A percentile compares a stretch with the other conserved stretches of the same genome.
These are phyloP conservation scores for Penicillium sp. DNA, from an alignment of 2,329 filamentous ascomycete species.

Conservation along the genomic window DNA sequence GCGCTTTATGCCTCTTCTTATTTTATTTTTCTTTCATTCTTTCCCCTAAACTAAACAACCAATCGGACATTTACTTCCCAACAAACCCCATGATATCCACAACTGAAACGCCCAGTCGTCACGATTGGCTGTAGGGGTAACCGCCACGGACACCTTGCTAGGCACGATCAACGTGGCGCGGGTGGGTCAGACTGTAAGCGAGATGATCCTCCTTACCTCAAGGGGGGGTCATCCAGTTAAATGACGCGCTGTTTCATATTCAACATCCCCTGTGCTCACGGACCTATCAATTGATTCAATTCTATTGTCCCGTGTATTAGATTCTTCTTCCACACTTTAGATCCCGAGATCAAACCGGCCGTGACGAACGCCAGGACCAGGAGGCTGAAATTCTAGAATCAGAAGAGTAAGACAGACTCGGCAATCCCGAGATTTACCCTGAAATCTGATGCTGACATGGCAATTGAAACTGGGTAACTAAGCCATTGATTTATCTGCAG, in stretches of 20 bases:
- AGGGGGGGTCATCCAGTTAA: background rate
- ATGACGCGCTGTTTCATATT: background rate
- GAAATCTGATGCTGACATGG: too few species aligned
- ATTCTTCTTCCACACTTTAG: background rate
- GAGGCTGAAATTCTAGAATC: background rate
- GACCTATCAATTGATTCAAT: background rate
- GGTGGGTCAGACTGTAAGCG: slow-evolving; percentile 11
- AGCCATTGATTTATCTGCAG: background rate
- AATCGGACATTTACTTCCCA: background rate
- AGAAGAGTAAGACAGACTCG: background rate
- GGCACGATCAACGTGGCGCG: slow-evolving; percentile 6
- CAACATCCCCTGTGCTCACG: background rate
- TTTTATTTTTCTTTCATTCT: background rate
- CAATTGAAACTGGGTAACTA: background rate
- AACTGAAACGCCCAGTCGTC: background rate
- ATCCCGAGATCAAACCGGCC: background rate
- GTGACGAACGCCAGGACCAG: background rate
- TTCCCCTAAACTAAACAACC: background rate
- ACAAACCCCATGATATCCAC: background rate
- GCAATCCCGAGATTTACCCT: background rate
- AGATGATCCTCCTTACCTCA: slow-evolving; percentile 6
- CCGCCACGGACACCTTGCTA: background rate
- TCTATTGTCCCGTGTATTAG: background rate
- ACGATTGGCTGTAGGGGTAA: background rate
- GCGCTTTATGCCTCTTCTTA: background rate